Base-by-base conservation (phyloP, 2,329 filamentous ascomycete genomes). In the Incumbomyces delicatus region DNA sequence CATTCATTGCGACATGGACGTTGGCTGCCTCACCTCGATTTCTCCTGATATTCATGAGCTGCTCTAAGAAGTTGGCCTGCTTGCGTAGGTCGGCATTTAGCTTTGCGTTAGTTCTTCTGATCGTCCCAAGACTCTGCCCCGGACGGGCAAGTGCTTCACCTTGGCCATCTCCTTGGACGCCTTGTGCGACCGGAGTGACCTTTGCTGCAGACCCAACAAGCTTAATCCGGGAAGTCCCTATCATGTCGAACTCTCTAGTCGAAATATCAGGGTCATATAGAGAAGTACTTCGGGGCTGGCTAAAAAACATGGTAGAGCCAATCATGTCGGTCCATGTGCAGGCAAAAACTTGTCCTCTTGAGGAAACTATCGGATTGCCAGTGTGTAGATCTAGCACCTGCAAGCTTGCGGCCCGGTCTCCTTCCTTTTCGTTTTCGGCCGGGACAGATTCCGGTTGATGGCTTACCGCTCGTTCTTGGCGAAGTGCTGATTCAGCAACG, bases 341-440 rank as follows among this genome's bases (percentile, higher is more conserved):
- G 53, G 79, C 80, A 61, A 89, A 92, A 17, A 94, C 70, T 51
- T 82, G 78, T 27, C 84, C 85, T 48, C 83, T 76, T 65, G 94
- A 94, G 17, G 84, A 83, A 49, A 95, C 74, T 22, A 95, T 69
- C 0, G 90, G 90, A 41, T 85, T 83, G 2, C 68, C 59, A 1
- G 82, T 82, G 63, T 94, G 84, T 2, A 95, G 73, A 22, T 87
- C 87, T n/a, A 92, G 71, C 42, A 95, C 81, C 60, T 95, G 87
- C 11, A 5, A 95, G 39, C 66, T 62, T 37, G 18, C 38, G 20
- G 7, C 36, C 35, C 13, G 18, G 17, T 47, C 46, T 22, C 51
- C 46, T 46, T n/a, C 38, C n/a, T 52, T 46, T 11, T 39, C 37
- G n/a, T 45, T 36, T 27, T 42, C 40, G n/a, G 48, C n/a, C n/a